phyloP scores from a whole-genome alignment of 139 green algal species.

The Dunaliella primolecta region DNA sequence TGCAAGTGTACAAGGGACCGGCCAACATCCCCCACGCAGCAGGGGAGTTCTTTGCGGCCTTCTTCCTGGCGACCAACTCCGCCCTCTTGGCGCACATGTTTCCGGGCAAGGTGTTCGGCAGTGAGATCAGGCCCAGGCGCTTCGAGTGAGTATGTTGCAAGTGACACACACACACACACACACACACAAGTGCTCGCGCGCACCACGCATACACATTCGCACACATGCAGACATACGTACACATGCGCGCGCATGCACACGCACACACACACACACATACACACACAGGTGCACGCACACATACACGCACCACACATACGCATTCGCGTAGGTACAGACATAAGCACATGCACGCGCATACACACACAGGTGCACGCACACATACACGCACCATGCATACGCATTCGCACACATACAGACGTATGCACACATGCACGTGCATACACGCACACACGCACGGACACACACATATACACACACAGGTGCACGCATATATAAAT shows the following conservation, averaged over 20 bases:
- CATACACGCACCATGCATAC: too few relatives aligned
- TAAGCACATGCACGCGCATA: neutral
- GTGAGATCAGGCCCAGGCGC: slow-evolving; percentile 59
- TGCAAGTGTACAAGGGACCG: slow-evolving; percentile 63
- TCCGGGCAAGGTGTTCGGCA: slow-evolving; percentile 66
- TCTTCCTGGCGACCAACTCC: slow-evolving; percentile 71
- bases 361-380: too few relatives aligned
- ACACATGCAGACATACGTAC: neutral
- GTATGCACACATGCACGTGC: neutral
- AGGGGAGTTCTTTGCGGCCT: slow-evolving; percentile 74
- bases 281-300: too few relatives aligned
- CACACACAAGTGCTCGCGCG: too few relatives aligned
- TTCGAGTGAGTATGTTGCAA: slow-evolving; percentile 68
- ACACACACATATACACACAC: neutral
- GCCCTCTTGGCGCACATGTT: slow-evolving; percentile 61
- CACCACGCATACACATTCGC: too few relatives aligned
- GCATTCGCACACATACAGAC: too few relatives aligned
- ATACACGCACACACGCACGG: neutral
- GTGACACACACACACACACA: neutral
- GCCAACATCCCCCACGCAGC: slow-evolving; percentile 61
- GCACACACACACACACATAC: too few relatives aligned
- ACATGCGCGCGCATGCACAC: neutral
- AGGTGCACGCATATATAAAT: neutral
- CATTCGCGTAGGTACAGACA: too few relatives aligned
- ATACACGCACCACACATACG: neutral